Evolutionary conservation across 768 basidiomycete species (phyloP).

Genomic region (Calocera cornea): DNA sequence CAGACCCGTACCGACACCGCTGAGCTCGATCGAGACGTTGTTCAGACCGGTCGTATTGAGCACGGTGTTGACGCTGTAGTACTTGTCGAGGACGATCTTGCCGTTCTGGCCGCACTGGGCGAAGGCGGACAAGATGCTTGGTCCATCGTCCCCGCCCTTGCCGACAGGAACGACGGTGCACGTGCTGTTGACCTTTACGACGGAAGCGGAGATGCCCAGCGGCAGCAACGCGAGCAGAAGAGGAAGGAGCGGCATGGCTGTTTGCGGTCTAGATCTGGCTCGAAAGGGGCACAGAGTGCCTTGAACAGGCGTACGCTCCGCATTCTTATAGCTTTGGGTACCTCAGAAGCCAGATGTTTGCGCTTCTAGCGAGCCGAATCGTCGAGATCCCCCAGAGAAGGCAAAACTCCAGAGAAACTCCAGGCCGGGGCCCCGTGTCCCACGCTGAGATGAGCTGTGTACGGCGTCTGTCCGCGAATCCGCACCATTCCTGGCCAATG

Average conservation of each 20-base stretch:
- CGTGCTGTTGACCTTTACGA: not conserved
- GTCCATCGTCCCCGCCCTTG: conserved; percentile 28
- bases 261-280: not conserved
- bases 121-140: conserved; percentile 27
- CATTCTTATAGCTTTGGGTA: not conserved
- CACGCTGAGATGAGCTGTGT: not conserved
- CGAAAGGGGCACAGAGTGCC: not conserved
- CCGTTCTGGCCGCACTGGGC: conserved; percentile 21
- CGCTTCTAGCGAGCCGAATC: not conserved
- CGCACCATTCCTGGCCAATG: conserved; percentile 3
- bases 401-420: not conserved
- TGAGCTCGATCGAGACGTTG: conserved; percentile 30
- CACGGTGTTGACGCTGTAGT: conserved; percentile 27
- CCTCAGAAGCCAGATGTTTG: not conserved
- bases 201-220: not conserved
- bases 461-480: not conserved
- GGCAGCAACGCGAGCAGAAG: not conserved
- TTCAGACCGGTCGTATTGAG: conserved; percentile 28
- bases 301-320: not conserved
- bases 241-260: not conserved
- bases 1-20: conserved; percentile 23
- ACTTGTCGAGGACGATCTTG: conserved; percentile 24
- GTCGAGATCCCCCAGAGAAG: not conserved
- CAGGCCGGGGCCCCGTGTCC: not conserved
- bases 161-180: conserved; percentile 24